Conservation (phyloP, 139 green algal genomes). For the Yamagishiella unicocca region DNA sequence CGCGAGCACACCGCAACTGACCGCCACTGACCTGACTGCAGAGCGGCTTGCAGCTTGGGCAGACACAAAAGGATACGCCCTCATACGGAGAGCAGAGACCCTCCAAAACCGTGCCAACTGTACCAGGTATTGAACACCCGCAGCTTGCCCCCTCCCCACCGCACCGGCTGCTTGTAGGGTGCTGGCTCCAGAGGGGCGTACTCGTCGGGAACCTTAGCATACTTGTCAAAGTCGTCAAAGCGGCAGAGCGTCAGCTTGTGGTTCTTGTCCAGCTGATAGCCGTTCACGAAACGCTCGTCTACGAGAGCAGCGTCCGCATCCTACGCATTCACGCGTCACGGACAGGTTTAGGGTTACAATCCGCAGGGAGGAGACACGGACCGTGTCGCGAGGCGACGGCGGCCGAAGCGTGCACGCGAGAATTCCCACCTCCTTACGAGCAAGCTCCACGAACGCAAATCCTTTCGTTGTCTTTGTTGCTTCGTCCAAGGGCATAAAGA, state of each 20-base stretch:
- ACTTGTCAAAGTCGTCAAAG: constrained; percentile 96
- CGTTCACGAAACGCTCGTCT: constrained; percentile 62
- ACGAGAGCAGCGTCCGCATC: constrained; percentile 59
- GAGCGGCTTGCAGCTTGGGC: no score
- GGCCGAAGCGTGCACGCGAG: no score
- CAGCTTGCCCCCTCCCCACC: background rate
- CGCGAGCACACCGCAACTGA: no score
- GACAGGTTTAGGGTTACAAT: no score
- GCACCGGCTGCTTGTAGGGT: constrained; percentile 58
- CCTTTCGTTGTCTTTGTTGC: constrained; percentile 86
- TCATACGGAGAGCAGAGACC: no score
- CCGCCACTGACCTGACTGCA: no score
- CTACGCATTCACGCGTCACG: constrained; percentile 50
- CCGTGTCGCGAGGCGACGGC: no score
- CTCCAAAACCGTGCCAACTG: background rate
- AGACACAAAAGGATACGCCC: no score
- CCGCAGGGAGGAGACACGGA: no score
- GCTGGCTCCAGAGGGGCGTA: constrained; percentile 68
- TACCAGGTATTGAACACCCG: no score
- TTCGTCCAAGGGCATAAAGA: constrained; percentile 91
- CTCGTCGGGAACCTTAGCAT: constrained; percentile 70
- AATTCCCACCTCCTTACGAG: constrained; percentile 59
- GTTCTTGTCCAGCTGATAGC: constrained; percentile 97
- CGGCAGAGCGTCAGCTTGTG: constrained; percentile 94
- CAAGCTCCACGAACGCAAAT: constrained; percentile 97